Evolutionary conservation across 345 rosid genomes (phyloP).

Genomic region (Hibiscus trionum): DNA sequence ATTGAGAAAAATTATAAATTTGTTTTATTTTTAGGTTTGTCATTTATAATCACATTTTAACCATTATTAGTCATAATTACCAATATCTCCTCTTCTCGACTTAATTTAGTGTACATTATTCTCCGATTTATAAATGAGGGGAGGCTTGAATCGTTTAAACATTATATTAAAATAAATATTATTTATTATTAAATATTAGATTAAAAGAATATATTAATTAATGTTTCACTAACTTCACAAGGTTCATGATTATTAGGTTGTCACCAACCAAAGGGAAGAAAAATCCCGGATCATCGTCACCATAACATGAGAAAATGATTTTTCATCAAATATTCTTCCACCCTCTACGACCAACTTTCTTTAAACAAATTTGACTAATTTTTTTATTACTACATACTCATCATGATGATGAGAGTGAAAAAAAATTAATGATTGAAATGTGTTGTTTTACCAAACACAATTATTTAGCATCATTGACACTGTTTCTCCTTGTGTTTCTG

Average conservation of each 20-base stretch:
- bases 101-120: no score
- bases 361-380: not conserved
- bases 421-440: not conserved
- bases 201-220: no score
- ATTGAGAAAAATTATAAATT: no score
- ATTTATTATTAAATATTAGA: no score
- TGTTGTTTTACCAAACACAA: not conserved
- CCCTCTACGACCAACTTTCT: not conserved
- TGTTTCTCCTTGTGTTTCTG: not conserved
- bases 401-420: not conserved
- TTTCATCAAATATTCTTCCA: conserved; percentile 1
- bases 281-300: conserved; percentile 5
- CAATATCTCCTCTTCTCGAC: no score
- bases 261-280: conserved; percentile 21
- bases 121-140: no score
- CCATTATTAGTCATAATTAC: no score
- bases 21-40: no score
- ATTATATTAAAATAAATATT: no score
- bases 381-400: not conserved
- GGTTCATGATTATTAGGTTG: conserved; percentile 15
- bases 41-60: no score
- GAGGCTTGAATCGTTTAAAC: no score
- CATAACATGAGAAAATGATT: conserved; percentile 9
- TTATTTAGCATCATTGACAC: not conserved
- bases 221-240: not conserved